Base-by-base conservation (phyloP, 2,329 filamentous ascomycete genomes). In the Elsinoe batatas region DNA sequence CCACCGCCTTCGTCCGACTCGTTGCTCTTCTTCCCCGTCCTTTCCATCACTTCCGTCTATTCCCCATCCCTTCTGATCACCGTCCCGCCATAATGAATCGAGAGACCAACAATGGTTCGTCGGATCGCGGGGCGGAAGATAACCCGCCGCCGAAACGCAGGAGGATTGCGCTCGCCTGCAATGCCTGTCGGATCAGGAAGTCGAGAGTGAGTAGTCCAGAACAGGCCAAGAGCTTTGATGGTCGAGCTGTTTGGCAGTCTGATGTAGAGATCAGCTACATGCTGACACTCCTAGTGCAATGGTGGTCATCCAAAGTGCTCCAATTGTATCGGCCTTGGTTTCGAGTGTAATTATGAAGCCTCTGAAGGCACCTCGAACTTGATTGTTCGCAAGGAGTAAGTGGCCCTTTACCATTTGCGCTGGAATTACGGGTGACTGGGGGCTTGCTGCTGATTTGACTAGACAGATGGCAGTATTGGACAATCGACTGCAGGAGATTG, bases 291-390 rank as follows among this genome's bases (percentile, higher is more conserved):
- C 20, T 59, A 74, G 65, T 76, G 74, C 54, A 72, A 76, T 63
- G 73, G 73, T 10, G 60, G 59, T 10, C 66, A 70, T 17, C 74
- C 74, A 11, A 68, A 67, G 42, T 76, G 74, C 58, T 69, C 68
- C n/a, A 63, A 68, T 20, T 76, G 74, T 56, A 60, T 58, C 13
- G 68, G 71, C 33, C 64, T 74, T 30, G 70, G 68, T 5, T 72
- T 72, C 54, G 72, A 74, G 8, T 76, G 74, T 60, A 61, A 68
- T 32, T 76, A 76, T 62, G 65, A 67, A 5, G 64, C 70, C 7
- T 64, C 68, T 2, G 62, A 63, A 6, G 67, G 68, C 13, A 63
- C 65, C 1, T 64, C 67, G 0, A 74, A 73, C 61, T 61, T 69
- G 0, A 71, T 74, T 38, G 67, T 72, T 2, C 67, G 68, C 44